Base-by-base conservation (phyloP, 2,329 filamentous ascomycete species). In the Stachybotrys elegans region DNA sequence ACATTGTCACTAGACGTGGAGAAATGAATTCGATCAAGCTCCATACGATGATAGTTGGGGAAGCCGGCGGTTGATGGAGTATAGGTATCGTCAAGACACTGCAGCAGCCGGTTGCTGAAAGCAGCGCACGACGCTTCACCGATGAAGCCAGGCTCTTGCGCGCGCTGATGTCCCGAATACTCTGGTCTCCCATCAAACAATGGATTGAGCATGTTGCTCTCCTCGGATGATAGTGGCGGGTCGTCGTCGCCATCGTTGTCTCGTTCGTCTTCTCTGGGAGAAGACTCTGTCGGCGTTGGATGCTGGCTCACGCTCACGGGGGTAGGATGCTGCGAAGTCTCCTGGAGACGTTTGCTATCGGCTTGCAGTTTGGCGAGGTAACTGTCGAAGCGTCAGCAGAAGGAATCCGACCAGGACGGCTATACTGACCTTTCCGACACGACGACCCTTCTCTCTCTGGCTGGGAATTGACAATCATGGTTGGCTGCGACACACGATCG, bases 381-480 rank as follows among this genome's bases (percentile, higher is more conserved):
- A 29, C 50, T 52, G 22, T 6, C 6, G 6, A 29, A 4, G n/a
- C 3, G 19, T 40, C 19, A 29, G 38, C 16, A 40, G 4, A 12
- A 39, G 36, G 23, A 12, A 21, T 23, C 4, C 7, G 14, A 29
- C 3, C 22, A 39, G 29, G 23, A 22, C 5, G 19, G 16, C 31
- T 14, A 25, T 6, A 27, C 44, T 16, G 48, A 41, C 43, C 40
- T 45, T 45, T 45, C 54, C 12, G 49, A 54, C 21, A 64, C 58
- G 51, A 65, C 62, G 35, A 72, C 51, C 51, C 68, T 69, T 17
- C 68, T 62, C 47, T 71, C 69, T 16, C 65, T 64, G 29, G 59
- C 48, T 4, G 65, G 61, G 48, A 69, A 72, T 4, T 56, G 49
- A 44, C 69, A 72, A 42, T 65, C 59, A 43, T 59, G 60, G 4